Percentiles rank a stretch among this genome's conserved stretches.
phyloP scores from a whole-genome alignment of 1,139 yeast genomes.

The Arxiozyma bovina region DNA sequence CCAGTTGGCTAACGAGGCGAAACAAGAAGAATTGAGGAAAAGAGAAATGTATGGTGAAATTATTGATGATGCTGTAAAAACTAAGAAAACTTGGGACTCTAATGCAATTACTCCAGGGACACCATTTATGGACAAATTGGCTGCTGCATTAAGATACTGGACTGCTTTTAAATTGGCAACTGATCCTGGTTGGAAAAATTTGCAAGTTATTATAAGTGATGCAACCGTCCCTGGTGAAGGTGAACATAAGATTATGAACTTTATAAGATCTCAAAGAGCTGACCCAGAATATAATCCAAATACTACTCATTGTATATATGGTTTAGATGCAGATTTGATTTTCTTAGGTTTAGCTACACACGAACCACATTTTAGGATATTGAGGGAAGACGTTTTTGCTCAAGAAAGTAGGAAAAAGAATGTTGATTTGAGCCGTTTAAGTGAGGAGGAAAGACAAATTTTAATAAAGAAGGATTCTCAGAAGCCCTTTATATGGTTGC shows the following conservation, averaged over 20 bases:
- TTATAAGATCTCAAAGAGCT: constrained; percentile 75
- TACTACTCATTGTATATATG: constrained; percentile 88
- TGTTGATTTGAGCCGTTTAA: constrained; percentile 41
- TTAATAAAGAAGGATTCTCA: constrained; percentile 50
- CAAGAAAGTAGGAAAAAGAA: constrained; percentile 45
- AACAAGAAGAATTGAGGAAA: constrained; percentile 47
- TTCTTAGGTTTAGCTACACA: constrained; percentile 93
- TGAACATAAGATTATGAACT: constrained; percentile 95
- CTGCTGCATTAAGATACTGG: constrained; percentile 78
- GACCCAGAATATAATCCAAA: constrained; percentile 84
- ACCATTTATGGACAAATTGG: constrained; percentile 88
- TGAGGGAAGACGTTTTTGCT: constrained; percentile 95
- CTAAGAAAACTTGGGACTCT: constrained; percentile 59
- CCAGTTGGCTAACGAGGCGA: constrained; percentile 55
- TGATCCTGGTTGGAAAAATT: constrained; percentile 85
- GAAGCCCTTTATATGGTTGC: constrained; percentile 92
- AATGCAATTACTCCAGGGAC: constrained; percentile 99
- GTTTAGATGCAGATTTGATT: constrained; percentile 95
- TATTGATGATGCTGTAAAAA: constrained; percentile 54
- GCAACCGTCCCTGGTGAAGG: constrained; percentile 99
- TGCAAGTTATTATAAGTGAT: constrained; percentile 82
- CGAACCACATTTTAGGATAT: constrained; percentile 89
- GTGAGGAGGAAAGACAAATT: constrained; percentile 50
- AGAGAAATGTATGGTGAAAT: constrained; percentile 46
- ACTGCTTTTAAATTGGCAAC: constrained; percentile 75